A percentile compares a stretch with the other conserved stretches of the same genome.
Conservation (phyloP, 1,284 basidiomycete genomes). For the Anthracocystis panici-leucophaei region DNA sequence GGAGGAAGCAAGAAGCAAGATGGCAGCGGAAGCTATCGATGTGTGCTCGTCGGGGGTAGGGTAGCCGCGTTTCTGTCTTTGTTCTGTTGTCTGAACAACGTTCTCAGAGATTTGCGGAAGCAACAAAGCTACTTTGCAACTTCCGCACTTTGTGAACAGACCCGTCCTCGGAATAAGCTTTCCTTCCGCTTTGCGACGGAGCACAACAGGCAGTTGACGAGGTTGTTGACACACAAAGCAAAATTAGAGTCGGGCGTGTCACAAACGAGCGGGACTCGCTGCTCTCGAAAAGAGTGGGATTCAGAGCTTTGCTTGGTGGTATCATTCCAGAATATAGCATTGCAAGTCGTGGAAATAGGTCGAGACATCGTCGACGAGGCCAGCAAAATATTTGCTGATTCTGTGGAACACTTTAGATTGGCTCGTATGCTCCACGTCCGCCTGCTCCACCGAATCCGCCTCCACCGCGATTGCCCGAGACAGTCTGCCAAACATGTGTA, state of each 20-base stretch:
- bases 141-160: constrained; percentile 1
- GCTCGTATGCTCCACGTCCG: constrained; percentile 50
- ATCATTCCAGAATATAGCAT: constrained; percentile 1
- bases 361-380: neutral
- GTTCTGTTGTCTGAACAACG: neutral
- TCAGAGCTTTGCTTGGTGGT: neutral
- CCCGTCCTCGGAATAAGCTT: neutral
- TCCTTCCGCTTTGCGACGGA: neutral
- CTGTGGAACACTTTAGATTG: constrained; percentile 19
- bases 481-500: constrained; percentile 42
- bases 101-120: neutral
- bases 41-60: neutral
- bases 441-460: constrained; percentile 40
- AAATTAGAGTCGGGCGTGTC: neutral
- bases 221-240: constrained; percentile 2
- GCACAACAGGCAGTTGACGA: neutral
- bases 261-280: neutral
- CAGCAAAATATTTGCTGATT: neutral
- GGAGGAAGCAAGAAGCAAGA: neutral
- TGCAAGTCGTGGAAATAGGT: neutral
- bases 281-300: no score
- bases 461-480: constrained; percentile 33
- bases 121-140: neutral
- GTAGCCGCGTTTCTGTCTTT: neutral
- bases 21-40: neutral